These are phyloP conservation scores for Venturia aucupariae DNA, from an alignment of 2,329 filamentous ascomycete species.

Conservation along the genomic window DNA sequence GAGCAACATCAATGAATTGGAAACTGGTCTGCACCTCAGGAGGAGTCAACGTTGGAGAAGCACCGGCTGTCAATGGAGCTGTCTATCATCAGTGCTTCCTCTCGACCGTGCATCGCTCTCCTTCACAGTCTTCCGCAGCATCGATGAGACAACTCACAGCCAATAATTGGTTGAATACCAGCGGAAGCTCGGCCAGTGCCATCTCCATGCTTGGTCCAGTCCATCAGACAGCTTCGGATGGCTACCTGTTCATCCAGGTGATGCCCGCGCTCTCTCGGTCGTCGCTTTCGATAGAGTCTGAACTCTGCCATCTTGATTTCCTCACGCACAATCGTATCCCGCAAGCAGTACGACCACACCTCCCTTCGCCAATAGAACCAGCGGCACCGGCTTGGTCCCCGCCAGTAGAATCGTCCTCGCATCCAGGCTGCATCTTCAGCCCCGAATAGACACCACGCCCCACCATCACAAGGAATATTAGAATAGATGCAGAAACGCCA, in stretches of 20 bases:
- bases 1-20: not conserved
- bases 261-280: not conserved
- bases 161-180: not conserved
- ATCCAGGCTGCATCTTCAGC: slow-evolving; percentile 1
- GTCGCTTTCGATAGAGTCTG: not conserved
- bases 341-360: not conserved
- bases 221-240: not conserved
- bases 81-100: not conserved
- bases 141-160: not conserved
- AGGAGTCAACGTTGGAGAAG: not conserved
- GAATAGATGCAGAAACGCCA: slow-evolving; percentile 8
- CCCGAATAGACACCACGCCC: not conserved
- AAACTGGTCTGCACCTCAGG: not conserved
- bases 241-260: not conserved
- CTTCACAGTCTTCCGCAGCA: not conserved
- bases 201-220: not conserved
- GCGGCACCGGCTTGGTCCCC: not conserved
- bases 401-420: slow-evolving; percentile 4
- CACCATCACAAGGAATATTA: slow-evolving; percentile 8
- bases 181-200: not conserved
- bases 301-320: not conserved
- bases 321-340: not conserved
- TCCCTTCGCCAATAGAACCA: not conserved
- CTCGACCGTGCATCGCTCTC: not conserved
- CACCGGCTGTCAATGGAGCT: not conserved